These are phyloP conservation scores for Naumovozyma castellii DNA, from an alignment of 805 yeast genomes.

Conservation along the genomic window DNA sequence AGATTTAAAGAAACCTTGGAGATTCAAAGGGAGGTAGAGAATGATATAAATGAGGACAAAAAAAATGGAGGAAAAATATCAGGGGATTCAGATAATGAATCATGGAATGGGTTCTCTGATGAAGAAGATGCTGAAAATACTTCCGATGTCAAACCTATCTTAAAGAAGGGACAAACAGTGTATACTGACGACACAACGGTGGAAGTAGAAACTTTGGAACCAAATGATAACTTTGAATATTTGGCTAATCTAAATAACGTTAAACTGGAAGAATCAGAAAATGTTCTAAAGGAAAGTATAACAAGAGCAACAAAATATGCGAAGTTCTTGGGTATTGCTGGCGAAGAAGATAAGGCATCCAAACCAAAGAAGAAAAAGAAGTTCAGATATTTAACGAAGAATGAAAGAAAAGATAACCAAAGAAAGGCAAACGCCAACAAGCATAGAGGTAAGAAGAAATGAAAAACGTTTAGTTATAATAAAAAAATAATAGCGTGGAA, in stretches of 20 bases:
- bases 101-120: constrained; percentile 33
- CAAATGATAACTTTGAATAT: constrained; percentile 45
- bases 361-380: constrained; percentile 49
- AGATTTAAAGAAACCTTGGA: constrained; percentile 25
- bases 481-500: background rate
- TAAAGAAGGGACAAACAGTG: constrained; percentile 21
- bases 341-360: constrained; percentile 28
- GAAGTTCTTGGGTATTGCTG: constrained; percentile 45
- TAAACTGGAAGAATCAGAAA: constrained; percentile 54
- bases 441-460: constrained; percentile 21
- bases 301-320: constrained; percentile 80
- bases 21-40: constrained; percentile 19
- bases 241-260: constrained; percentile 62
- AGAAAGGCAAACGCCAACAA: constrained; percentile 36
- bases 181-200: constrained; percentile 36
- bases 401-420: constrained; percentile 59
- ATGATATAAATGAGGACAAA: constrained; percentile 13
- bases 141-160: constrained; percentile 23
- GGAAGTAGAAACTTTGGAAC: constrained; percentile 40
- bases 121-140: constrained; percentile 14
- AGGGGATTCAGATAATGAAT: constrained; percentile 19
- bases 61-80: constrained; percentile 7
- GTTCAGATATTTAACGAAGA: constrained; percentile 77
- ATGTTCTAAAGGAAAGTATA: constrained; percentile 64
- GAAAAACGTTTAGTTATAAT: background rate